Conservation (phyloP, 2,329 filamentous ascomycete species). For the Penicillium sp. region DNA sequence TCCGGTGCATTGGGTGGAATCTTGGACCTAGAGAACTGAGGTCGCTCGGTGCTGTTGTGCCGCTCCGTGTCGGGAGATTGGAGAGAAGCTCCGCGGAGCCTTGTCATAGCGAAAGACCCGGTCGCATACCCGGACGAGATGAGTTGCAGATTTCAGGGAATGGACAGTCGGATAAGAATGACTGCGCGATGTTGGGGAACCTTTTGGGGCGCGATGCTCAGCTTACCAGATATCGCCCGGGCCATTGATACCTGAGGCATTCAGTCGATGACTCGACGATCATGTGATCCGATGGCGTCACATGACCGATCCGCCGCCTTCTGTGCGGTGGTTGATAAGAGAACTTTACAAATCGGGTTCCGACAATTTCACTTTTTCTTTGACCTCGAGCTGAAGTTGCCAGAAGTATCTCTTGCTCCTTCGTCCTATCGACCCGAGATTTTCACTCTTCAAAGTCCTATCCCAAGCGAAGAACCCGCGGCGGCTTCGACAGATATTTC, state of each 20-base stretch:
- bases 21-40: constrained; percentile 34
- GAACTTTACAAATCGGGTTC: constrained; percentile 8
- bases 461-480: constrained; percentile 3
- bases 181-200: background rate
- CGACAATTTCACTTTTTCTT: background rate
- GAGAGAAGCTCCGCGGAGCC: constrained; percentile 40
- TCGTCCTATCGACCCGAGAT: background rate
- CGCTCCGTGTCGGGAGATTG: constrained; percentile 29
- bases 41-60: constrained; percentile 24
- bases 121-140: constrained; percentile 26
- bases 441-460: background rate
- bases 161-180: background rate
- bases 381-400: background rate
- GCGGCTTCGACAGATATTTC: constrained; percentile 5
- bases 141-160: background rate
- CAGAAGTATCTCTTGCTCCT: background rate
- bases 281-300: constrained; percentile 2
- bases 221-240: constrained; percentile 24
- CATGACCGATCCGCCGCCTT: constrained; percentile 3
- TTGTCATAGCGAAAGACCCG: constrained; percentile 34
- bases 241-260: constrained; percentile 14
- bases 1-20: constrained; percentile 41
- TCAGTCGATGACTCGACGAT: background rate
- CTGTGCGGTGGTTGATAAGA: constrained; percentile 9
- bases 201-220: constrained; percentile 2